Base-by-base conservation (phyloP, 2,329 filamentous ascomycete species). In the Chaetomium sp. region DNA sequence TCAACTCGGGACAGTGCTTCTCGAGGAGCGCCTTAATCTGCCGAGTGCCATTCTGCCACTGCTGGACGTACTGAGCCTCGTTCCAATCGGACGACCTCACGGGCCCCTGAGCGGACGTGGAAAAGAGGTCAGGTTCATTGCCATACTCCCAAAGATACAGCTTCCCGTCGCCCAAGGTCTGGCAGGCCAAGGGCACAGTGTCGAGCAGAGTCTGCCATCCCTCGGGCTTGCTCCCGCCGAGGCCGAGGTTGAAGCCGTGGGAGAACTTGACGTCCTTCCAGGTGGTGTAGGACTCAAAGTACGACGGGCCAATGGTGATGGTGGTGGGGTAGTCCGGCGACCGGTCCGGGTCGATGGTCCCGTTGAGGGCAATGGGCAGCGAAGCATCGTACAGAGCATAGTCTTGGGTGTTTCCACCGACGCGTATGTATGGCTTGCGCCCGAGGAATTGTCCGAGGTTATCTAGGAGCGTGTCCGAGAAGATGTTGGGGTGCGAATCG, bases 371-470 rank as follows among this genome's bases (percentile, higher is more conserved):
- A 6, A 71, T 70, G 1, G 72, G 65, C 5, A 83, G 75, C 4
- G 74, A 75, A 1, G 74, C 69, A 59, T 85, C 76, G 67, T 81
- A 86, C 40, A 86, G 71, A 5, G 81, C 80, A 60, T 79, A 84
- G 69, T 86, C 82, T 68, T 86, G 83, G 0, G 83, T 85, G 62
- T 85, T 86, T n/a, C 83, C 84, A 3, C 84, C 82, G 1, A 86
- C 81, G 12, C 83, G 74, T 54, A 86, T 79, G 61, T 80, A 75
- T 1, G 83, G 83, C 59, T 82, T 83, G 6, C 72, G 74, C 7
- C 81, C 81, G 11, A 72, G 73, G 3, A 84, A 64, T n/a, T 73
- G 65, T 1, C 72, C 78, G 19, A 86, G 62, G 55, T 84, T 85
- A 36, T 77, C 74, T 33, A 86, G 68, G 6, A 86, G 72, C 49